Conservation (phyloP, 192 early-diverging fungal genomes). For the Umbelopsis ramanniana region DNA sequence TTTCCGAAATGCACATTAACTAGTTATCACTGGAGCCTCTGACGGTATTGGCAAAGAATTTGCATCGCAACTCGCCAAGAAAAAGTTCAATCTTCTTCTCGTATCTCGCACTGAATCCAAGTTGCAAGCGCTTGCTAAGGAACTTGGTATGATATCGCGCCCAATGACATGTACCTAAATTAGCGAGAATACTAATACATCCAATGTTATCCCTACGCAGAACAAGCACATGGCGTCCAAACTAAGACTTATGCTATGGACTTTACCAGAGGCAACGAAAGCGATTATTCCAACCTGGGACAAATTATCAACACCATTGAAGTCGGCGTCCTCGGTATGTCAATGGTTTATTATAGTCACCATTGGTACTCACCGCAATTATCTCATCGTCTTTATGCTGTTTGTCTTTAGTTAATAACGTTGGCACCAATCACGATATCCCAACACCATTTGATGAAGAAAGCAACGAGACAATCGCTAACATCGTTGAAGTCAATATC, state of each 20-base stretch:
- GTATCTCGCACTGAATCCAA: slow-evolving; percentile 84
- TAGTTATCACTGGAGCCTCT: slow-evolving; percentile 93
- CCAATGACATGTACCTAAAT: background rate
- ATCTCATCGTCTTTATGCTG: background rate
- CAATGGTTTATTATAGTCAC: no score
- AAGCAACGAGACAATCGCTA: slow-evolving; percentile 58
- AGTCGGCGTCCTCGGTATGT: slow-evolving; percentile 61
- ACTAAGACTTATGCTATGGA: slow-evolving; percentile 77
- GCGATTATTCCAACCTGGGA: slow-evolving; percentile 72
- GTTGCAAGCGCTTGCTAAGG: slow-evolving; percentile 72
- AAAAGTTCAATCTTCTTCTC: slow-evolving; percentile 83
- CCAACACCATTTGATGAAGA: slow-evolving; percentile 88
- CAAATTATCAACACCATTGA: slow-evolving; percentile 58
- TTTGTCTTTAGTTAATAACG: slow-evolving; percentile 85
- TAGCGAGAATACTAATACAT: background rate
- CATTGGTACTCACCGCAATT: background rate
- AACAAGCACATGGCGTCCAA: slow-evolving; percentile 60
- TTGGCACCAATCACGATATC: slow-evolving; percentile 89
- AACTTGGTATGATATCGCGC: slow-evolving; percentile 54
- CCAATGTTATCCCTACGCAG: background rate
- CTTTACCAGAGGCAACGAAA: slow-evolving; percentile 64
- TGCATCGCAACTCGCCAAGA: slow-evolving; percentile 85
- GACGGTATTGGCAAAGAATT: slow-evolving; percentile 97
- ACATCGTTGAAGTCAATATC: slow-evolving; percentile 89
- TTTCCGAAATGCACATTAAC: background rate